phyloP scores from a whole-genome alignment of 208 protist species.

The Strigomonas culicis region DNA sequence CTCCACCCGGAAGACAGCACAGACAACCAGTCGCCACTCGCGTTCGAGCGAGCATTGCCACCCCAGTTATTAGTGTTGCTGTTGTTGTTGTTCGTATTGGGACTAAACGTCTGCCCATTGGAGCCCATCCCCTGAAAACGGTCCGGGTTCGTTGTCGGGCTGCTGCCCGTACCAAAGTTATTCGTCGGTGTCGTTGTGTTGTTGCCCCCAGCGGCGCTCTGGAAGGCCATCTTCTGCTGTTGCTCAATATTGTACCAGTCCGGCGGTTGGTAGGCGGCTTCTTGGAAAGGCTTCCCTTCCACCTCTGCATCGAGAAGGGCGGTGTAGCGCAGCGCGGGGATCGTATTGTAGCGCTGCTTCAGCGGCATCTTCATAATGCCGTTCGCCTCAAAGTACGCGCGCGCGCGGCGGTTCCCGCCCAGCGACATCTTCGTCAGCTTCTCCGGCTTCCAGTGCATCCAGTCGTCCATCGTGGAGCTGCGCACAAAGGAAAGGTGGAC shows the following conservation, averaged over 20 bases:
- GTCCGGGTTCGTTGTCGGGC: slow-evolving; percentile 32
- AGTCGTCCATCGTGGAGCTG: slow-evolving; percentile 92
- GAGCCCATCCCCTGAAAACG: slow-evolving; percentile 57
- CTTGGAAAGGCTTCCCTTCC: slow-evolving; percentile 61
- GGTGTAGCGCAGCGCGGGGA: slow-evolving; percentile 78
- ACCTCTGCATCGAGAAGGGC: slow-evolving; percentile 82
- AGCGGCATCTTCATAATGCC: slow-evolving; percentile 59
- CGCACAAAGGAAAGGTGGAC: slow-evolving; percentile 93
- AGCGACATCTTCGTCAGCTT: slow-evolving; percentile 89
- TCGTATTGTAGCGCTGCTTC: slow-evolving; percentile 66
- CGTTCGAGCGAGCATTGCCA: slow-evolving; percentile 4
- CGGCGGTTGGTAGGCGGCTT: slow-evolving; percentile 65
- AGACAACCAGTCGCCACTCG: slow-evolving; percentile 47
- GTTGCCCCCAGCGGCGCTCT: neutral
- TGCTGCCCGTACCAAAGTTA: slow-evolving; percentile 12
- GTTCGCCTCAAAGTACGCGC: slow-evolving; percentile 82
- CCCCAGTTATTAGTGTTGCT: slow-evolving; percentile 12
- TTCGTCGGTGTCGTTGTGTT: neutral
- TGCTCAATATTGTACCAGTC: slow-evolving; percentile 71
- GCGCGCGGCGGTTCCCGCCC: slow-evolving; percentile 87
- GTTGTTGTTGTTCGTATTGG: neutral
- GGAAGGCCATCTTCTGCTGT: slow-evolving; percentile 4
- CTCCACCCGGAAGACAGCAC: slow-evolving; percentile 52
- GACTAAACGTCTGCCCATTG: slow-evolving; percentile 7
- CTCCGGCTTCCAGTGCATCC: slow-evolving; percentile 86